Base-by-base conservation (phyloP, 2,329 filamentous ascomycete genomes). In the Microsporum canis region DNA sequence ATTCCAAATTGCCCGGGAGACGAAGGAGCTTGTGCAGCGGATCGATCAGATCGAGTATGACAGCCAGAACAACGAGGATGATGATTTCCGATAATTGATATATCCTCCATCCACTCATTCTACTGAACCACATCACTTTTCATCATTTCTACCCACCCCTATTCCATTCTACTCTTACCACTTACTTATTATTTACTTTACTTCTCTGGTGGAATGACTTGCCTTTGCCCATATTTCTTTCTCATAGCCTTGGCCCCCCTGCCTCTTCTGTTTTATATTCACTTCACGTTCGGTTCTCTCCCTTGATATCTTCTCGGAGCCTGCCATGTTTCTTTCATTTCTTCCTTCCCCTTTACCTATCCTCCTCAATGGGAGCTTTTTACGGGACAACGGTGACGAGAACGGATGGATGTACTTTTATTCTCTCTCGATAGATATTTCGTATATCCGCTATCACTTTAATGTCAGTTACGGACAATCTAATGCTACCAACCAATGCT, bases 1-100 rank as follows among this genome's bases (percentile, higher is more conserved):
- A n/a, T 95, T 95, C 73, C 88, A 90, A 73, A 87, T 92, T 70
- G 89, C 88, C 5, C 81, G 88, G 63, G 88, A 91, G 73, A 88
- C 87, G 58, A 94, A 92, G 77, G 89, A 88, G 71, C 76, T 89
- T 63, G 82, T 84, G 8, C 72, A 78, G 29, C 72, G 76, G 38
- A 72, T 81, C 36, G 79, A 81, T 59, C 68, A 70, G 3, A 66
- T 73, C 60, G 69, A 74, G 34, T 65, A 69, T 31, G 55, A 17
- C 36, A 63, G 64, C 41, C 69, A 65, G 14, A 71, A 69, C 8
- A 70, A 63, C n/a, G 68, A 76, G 41, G 73, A 75, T 8, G 75
- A 77, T 56, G 74, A 75, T 55, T 76, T 76, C 60, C 70, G 69
- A 59, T 74, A 69, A 62, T 17, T 56, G 10, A 33, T 53, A 14